Evolutionary conservation across 108 stramenopile species (phyloP), one percentile per base, ranked within the genome.

Genomic region (Halocafeteria seosinensis): DNA sequence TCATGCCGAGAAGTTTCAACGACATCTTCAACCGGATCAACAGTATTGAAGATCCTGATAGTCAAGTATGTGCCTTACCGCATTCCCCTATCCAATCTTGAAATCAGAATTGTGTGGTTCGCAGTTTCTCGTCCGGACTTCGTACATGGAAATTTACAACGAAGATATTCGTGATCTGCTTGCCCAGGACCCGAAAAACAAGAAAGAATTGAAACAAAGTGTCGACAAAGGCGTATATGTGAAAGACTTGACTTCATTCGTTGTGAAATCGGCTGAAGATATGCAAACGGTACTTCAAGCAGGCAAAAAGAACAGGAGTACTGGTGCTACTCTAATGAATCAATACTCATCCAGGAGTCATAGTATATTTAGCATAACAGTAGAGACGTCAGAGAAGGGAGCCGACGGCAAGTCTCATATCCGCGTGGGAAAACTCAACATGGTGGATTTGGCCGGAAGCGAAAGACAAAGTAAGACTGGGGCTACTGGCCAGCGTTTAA

Each of bases 121-220:
- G 47, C 88, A 89, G 64, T 91, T 87, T 63, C 71, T 89, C 21
- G 94, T 99, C 33, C 76, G 89, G 47, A 84, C 90, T 5, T 85
- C 84, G 37, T 99, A 92, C 70, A 73, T 92, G 34, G 97, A 99
- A 73, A 94, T 99, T 55, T 99, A 99, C 80, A 96, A 95, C 76
- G 97, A 99, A 75, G 91, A 99, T 63, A 89, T 95, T 65, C 79
- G 90, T 17, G 95, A 97, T 58, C 75, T 97, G 12, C 72, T 97
- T 37, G 65, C 82, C 21, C 76, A 74, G 37, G 74, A 80, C 64
- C 61, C 76, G 42, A 79, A 83, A 67, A 81, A 76, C 38, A 64
- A 59, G 50, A 76, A 88, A 23, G 87, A 90, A 51, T 61, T 82
- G 53, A 83, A 83, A 65, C 79, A 85, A 68, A 70, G 82, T 61